Conservation (phyloP, 768 basidiomycete genomes). For the Lentinus tigrinus region DNA sequence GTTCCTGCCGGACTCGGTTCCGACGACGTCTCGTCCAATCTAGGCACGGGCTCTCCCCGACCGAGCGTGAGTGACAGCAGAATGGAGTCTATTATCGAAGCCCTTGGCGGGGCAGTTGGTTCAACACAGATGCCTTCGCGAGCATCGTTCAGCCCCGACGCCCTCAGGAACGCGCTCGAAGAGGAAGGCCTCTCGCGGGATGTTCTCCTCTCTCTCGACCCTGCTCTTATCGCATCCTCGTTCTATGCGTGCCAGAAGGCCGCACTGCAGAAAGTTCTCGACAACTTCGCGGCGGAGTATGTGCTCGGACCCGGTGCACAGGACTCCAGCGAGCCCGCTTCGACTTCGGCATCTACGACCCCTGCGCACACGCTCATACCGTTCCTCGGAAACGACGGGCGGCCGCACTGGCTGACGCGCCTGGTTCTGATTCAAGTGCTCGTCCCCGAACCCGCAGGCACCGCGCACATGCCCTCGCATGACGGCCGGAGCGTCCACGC, state of each 20-base stretch:
- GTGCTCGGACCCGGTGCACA: slow-evolving; percentile 34
- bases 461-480: slow-evolving; percentile 31
- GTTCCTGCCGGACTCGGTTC: slow-evolving; percentile 7
- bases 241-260: slow-evolving; percentile 60
- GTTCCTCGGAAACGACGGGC: slow-evolving; percentile 68
- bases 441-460: slow-evolving; percentile 49
- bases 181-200: slow-evolving; percentile 70
- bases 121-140: neutral
- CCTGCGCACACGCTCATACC: slow-evolving; percentile 23
- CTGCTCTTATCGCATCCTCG: slow-evolving; percentile 59
- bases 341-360: neutral
- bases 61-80: slow-evolving; percentile 24
- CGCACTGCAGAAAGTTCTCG: slow-evolving; percentile 41
- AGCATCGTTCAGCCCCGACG: slow-evolving; percentile 12
- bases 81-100: slow-evolving; percentile 29
- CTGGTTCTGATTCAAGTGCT: slow-evolving; percentile 70
- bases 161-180: slow-evolving; percentile 53
- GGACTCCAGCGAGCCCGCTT: neutral
- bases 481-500: slow-evolving; percentile 29
- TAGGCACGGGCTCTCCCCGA: slow-evolving; percentile 32
- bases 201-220: slow-evolving; percentile 62
- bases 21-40: slow-evolving; percentile 21
- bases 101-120: slow-evolving; percentile 12
- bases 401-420: slow-evolving; percentile 81
- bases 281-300: slow-evolving; percentile 50